A percentile compares a stretch with the other conserved stretches of the same genome.
Evolutionary conservation across 306 rosid species (phyloP).

Genomic region (Vicia villosa): DNA sequence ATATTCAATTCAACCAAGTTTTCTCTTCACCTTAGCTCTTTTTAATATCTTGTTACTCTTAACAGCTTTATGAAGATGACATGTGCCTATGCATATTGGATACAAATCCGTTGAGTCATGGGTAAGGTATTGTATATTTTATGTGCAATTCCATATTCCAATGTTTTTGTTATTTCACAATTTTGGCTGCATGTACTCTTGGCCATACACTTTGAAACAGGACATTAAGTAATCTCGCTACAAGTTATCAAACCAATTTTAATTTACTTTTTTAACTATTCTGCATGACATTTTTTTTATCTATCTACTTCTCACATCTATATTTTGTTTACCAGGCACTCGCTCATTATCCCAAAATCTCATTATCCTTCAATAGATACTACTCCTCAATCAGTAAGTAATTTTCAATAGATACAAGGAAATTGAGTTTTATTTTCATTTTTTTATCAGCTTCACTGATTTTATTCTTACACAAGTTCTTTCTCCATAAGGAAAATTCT

Average conservation of each 20-base stretch:
- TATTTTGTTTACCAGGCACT: slow-evolving; percentile 68
- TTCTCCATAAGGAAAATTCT: slow-evolving; percentile 28
- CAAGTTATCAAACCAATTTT: slow-evolving; percentile 18
- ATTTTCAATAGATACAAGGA: slow-evolving; percentile 27
- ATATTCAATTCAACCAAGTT: slow-evolving; percentile 19
- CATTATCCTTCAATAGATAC: slow-evolving; percentile 80
- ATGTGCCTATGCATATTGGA: slow-evolving; percentile 86
- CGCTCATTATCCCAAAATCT: slow-evolving; percentile 89
- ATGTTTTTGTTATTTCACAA: slow-evolving; percentile 18
- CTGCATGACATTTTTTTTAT: slow-evolving; percentile 18
- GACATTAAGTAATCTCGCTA: slow-evolving; percentile 20
- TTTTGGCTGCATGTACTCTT: slow-evolving; percentile 10
- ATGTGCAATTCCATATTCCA: slow-evolving; percentile 29
- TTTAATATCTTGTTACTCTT: slow-evolving; percentile 36
- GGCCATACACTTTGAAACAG: slow-evolving; percentile 3
- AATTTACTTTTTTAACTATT: slow-evolving; percentile 8
- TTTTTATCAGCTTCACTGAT: neutral
- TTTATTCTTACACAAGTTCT: slow-evolving; percentile 21
- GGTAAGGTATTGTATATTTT: slow-evolving; percentile 84
- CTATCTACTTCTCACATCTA: slow-evolving; percentile 32
- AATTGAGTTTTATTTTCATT: slow-evolving; percentile 23
- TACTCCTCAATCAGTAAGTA: slow-evolving; percentile 94
- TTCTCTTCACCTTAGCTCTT: slow-evolving; percentile 27
- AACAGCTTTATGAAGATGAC: slow-evolving; percentile 93
- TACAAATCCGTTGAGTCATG: slow-evolving; percentile 80